Base-by-base conservation (phyloP, 495 filamentous ascomycete genomes). In the Aspergillus bertholletiae region DNA sequence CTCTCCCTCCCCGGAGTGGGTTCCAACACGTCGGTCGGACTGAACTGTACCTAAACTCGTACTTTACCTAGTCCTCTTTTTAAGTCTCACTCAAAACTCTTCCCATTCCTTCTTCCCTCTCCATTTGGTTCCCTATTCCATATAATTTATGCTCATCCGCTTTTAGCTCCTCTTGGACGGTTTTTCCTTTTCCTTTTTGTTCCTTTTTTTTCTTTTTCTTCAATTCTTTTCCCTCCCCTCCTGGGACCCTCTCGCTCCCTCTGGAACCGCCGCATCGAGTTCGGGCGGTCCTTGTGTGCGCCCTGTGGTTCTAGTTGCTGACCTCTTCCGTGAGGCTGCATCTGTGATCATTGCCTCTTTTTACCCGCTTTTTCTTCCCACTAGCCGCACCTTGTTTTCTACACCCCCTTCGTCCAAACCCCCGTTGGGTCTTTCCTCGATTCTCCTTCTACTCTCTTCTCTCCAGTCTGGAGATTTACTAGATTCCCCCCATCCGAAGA, bases 251-350 rank as follows among this genome's bases (percentile, higher is more conserved):
- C 37, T 45, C 44, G 44, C 49, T 35, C 44, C 57, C 57, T 55
- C 57, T 61, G 59, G n/a, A n/a, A n/a, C n/a, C n/a, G 71, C 72
- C 72, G 71, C 67, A 62, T 62, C 58, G 52, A 59, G 51, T 48
- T 55, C 49, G 58, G 46, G 57, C 58, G 53, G 53, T 58, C 52
- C 60, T 60, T 64, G 58, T 53, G 43, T 54, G 52, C 47, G 41
- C 61, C 59, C 62, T 63, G 57, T 66, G 59, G 65, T 53, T 69
- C 58, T 68, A 70, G 67, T n/a, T 74, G 70, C 64, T 63, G 68
- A 71, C 73, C 73, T 76, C 72, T 67, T 57, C 59, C 58, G 62
- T 62, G 73, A 76, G 73, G 73, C 62, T 60, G 67, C 65, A 68
- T 64, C 58, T 57, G 49, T 58, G 54, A 64, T 52, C 53, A 60